These are phyloP conservation scores for Venustampulla echinocandica DNA, from an alignment of 495 filamentous ascomycete genomes.

Conservation along the genomic window DNA sequence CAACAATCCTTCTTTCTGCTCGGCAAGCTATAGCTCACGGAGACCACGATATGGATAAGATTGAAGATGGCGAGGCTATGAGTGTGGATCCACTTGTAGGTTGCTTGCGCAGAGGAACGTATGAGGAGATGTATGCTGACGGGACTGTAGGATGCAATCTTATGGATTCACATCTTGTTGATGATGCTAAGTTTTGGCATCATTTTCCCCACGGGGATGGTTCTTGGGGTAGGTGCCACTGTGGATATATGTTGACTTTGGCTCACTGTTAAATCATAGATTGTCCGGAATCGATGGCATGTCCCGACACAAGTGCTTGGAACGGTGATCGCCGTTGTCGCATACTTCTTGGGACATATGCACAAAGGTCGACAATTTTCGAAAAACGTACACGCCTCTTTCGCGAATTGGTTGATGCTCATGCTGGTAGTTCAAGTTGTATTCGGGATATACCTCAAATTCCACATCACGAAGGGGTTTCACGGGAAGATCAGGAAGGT, in stretches of 20 bases:
- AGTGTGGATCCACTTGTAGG: conserved; percentile 82
- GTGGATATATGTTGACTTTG: neutral
- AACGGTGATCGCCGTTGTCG: conserved; percentile 65
- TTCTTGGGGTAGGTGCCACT: conserved; percentile 62
- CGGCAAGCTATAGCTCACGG: conserved; percentile 12
- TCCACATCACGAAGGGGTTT: conserved; percentile 78
- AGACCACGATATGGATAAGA: conserved; percentile 64
- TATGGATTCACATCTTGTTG: conserved; percentile 93
- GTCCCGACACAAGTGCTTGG: conserved; percentile 78
- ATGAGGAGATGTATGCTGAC: neutral
- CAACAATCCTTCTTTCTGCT: conserved; percentile 5
- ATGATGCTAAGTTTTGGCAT: conserved; percentile 83
- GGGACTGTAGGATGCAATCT: conserved; percentile 10
- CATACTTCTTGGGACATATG: conserved; percentile 83
- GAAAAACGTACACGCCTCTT: conserved; percentile 72
- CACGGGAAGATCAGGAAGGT: conserved; percentile 67
- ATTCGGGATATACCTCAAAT: conserved; percentile 77
- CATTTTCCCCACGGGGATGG: conserved; percentile 92
- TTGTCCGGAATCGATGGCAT: conserved; percentile 85
- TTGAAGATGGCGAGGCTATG: conserved; percentile 65
- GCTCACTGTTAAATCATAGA: conserved; percentile 40
- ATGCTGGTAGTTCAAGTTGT: conserved; percentile 67
- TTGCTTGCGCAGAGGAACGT: conserved; percentile 11
- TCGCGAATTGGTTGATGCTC: conserved; percentile 72
- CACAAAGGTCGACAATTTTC: conserved; percentile 86